Evolutionary conservation across 768 basidiomycete genomes (phyloP).

Genomic region (Mycena leptocephala): DNA sequence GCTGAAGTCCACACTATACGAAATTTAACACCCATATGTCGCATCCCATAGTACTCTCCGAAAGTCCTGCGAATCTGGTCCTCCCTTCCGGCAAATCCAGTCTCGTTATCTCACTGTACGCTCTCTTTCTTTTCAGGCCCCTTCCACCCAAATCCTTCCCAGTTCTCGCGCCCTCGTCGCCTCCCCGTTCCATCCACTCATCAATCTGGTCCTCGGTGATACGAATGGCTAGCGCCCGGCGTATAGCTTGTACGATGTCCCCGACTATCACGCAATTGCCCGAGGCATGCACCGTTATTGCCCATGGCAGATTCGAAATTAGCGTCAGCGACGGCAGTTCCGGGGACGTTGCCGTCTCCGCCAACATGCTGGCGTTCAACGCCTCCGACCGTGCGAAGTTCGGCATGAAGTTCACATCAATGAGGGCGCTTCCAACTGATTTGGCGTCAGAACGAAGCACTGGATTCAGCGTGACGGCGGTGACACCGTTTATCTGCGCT

Average conservation of each 20-base stretch:
- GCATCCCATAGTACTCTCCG: constrained; percentile 5
- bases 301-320: constrained; percentile 23
- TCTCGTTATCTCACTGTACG: constrained; percentile 1
- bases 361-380: neutral
- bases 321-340: constrained; percentile 33
- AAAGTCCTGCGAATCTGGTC: constrained; percentile 22
- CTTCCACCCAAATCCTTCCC: no score
- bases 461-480: neutral
- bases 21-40: constrained; percentile 18
- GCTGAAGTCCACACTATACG: no score
- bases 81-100: neutral
- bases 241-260: neutral
- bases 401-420: neutral
- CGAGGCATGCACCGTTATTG: constrained; percentile 29
- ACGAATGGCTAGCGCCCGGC: neutral
- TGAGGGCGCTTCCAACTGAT: neutral
- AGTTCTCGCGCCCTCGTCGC: neutral
- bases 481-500: constrained; percentile 10
- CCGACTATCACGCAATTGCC: neutral
- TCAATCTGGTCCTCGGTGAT: constrained; percentile 6
- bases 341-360: constrained; percentile 15
- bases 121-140: neutral
- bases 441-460: neutral
- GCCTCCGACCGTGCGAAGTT: neutral
- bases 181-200: constrained; percentile 6